phyloP scores from a whole-genome alignment of 495 filamentous ascomycete species.

The Emericellopsis terricola region DNA sequence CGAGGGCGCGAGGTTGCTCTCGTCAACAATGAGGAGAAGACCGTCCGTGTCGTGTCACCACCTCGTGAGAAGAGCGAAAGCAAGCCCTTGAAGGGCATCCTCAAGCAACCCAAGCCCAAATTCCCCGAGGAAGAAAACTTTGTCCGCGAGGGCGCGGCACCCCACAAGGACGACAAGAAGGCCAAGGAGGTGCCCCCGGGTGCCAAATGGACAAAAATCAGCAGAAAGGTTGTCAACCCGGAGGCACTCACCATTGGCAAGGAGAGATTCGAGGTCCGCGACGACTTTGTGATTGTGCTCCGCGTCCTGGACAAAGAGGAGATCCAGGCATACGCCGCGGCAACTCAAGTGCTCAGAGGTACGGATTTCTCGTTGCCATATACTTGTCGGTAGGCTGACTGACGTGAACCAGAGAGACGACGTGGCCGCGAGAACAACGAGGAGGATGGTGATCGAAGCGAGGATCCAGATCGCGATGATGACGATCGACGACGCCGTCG shows the following conservation, averaged over 20 bases:
- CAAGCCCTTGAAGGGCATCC: conserved; percentile 45
- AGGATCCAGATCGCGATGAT: conserved; percentile 9
- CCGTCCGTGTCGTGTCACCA: conserved; percentile 36
- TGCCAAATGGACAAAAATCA: conserved; percentile 82
- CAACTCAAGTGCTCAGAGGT: conserved; percentile 66
- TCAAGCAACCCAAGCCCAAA: conserved; percentile 51
- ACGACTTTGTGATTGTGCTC: conserved; percentile 73
- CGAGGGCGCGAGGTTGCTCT: conserved; percentile 17
- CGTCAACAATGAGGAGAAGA: conserved; percentile 16
- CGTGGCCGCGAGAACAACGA: conserved; percentile 11
- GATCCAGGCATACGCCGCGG: conserved; percentile 59
- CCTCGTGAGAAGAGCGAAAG: conserved; percentile 29
- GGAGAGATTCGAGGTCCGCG: conserved; percentile 64
- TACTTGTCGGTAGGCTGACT: background rate
- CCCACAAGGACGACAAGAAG: conserved; percentile 69
- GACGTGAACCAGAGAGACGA: conserved; percentile 1
- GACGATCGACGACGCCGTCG: conserved; percentile 11
- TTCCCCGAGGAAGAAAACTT: conserved; percentile 67
- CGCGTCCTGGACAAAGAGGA: conserved; percentile 65
- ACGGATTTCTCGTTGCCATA: too few relatives aligned
- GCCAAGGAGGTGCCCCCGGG: conserved; percentile 51
- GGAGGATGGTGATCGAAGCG: conserved; percentile 6
- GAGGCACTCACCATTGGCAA: conserved; percentile 57
- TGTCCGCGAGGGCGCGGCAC: conserved; percentile 75
- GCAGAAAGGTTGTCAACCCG: conserved; percentile 65